A percentile compares a stretch with the other conserved stretches of the same genome.
These are phyloP conservation scores for Penicillium manginii DNA, from an alignment of 495 filamentous ascomycete genomes.

Conservation along the genomic window DNA sequence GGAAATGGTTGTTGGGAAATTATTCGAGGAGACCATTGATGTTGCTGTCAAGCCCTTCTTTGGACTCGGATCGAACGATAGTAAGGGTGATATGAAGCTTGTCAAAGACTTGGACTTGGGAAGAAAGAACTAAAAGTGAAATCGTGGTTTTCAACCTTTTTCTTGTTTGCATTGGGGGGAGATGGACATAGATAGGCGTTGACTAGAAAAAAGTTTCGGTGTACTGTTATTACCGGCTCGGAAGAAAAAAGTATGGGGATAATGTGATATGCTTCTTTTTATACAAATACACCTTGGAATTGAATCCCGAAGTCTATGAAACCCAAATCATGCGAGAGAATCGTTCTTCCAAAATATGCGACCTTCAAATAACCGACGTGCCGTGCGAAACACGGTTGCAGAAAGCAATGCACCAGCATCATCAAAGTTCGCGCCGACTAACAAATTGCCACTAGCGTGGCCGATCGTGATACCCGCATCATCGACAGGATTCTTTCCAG, in stretches of 20 bases:
- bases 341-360: conserved; percentile 54
- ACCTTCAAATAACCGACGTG: conserved; percentile 60
- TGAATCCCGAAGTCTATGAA: too few relatives aligned
- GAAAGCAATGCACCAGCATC: conserved; percentile 43
- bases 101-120: conserved; percentile 69
- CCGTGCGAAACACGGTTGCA: conserved; percentile 58
- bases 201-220: background rate
- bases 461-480: conserved; percentile 54
- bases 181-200: conserved; percentile 4
- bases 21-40: conserved; percentile 75
- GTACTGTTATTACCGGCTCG: background rate
- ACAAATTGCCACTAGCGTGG: conserved; percentile 63
- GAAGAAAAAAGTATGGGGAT: background rate
- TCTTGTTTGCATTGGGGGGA: background rate
- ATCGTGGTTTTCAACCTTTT: background rate
- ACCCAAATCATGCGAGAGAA: background rate
- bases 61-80: conserved; percentile 33
- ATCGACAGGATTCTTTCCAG: conserved; percentile 25
- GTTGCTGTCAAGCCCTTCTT: conserved; percentile 69
- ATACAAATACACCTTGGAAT: too few relatives aligned
- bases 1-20: conserved; percentile 64
- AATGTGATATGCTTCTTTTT: background rate
- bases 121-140: conserved; percentile 31
- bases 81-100: conserved; percentile 48
- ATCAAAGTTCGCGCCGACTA: conserved; percentile 54